Base-by-base conservation (phyloP, 371 early-diverging fungal species). In the Nematocida ironsii region DNA sequence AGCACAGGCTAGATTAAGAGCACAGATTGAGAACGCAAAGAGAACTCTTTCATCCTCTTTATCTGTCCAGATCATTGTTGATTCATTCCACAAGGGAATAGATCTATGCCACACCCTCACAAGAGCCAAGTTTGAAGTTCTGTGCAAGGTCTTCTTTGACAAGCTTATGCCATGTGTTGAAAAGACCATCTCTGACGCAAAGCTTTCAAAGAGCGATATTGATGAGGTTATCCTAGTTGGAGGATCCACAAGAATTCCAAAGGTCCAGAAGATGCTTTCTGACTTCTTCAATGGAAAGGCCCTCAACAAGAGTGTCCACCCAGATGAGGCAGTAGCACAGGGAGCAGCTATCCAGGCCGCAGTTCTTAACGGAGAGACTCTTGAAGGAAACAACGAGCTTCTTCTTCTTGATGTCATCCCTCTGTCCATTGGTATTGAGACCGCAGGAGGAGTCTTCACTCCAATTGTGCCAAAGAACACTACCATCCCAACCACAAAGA, bases 161-260 rank as follows among this genome's bases (percentile, higher is more conserved):
- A 88, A 90, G 85, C 93, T 95, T 86, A 87, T 94, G 85, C 93
- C 93, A 72, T 94, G 94, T 76, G 95, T 96, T 76, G 94, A 94
- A 88, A 94, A 92, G 90, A 93, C 93, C 56, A 89, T 96, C 85
- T 27, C 48, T 5, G 83, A 85, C 67, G 64, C 82, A 27, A 73
- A 62, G 45, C 20, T 82, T 16, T 13, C 27, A n/a, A 74, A 47
- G 20, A 78, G 54, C 20, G 84, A 89, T 72, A 92, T 98, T 84
- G 89, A 94, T 85, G 94, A 95, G 85, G 94, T 97, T 85, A 94
- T 98, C 83, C 90, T 98, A 54, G 97, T 97, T 83, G 98, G 98
- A 89, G 97, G 98, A 85, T 95, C 95, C 85, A 96, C 96, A 82
- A 95, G 98, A 91, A 97, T 98, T 89, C 98, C 98, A 90, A 95